phyloP scores from a whole-genome alignment of 2,329 filamentous ascomycete genomes.

The Calonectria pauciramosa region DNA sequence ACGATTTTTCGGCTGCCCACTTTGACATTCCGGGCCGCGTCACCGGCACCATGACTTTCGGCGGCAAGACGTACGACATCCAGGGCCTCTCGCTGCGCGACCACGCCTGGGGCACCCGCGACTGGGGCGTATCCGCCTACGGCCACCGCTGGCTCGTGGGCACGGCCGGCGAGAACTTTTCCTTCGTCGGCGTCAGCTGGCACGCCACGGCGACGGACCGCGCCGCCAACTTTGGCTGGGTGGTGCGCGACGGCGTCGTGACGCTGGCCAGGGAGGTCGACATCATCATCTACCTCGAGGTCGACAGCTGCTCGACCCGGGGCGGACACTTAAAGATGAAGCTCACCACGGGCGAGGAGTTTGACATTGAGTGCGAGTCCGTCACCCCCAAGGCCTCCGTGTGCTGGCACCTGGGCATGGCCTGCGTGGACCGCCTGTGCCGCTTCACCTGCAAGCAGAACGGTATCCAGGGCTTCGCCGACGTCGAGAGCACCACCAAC shows the following conservation, averaged over 20 bases:
- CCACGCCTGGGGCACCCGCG: slow-evolving; percentile 7
- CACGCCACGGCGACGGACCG: neutral
- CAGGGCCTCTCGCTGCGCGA: neutral
- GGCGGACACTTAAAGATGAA: neutral
- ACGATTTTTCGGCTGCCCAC: neutral
- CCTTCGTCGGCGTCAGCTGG: slow-evolving; percentile 6
- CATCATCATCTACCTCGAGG: neutral
- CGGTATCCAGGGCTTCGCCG: slow-evolving; percentile 1
- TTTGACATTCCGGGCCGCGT: neutral
- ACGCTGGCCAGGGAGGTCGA: neutral
- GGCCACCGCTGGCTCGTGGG: slow-evolving; percentile 11
- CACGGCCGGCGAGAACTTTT: neutral
- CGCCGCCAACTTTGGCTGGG: slow-evolving; percentile 11
- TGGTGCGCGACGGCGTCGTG: slow-evolving; percentile 1
- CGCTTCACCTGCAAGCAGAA: slow-evolving; percentile 6
- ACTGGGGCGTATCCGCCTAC: slow-evolving; percentile 10
- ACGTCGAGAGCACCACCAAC: slow-evolving; percentile 8
- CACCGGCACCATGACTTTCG: neutral
- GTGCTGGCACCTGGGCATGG: slow-evolving; percentile 14
- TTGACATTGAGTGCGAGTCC: neutral
- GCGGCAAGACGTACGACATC: slow-evolving; percentile 8
- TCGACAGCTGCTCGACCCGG: slow-evolving; percentile 1
- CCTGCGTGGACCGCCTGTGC: slow-evolving; percentile 7
- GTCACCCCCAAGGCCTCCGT: neutral
- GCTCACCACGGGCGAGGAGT: neutral